Evolutionary conservation across 352 stramenopile species (phyloP).

Genomic region (Phytopythium montanum): DNA sequence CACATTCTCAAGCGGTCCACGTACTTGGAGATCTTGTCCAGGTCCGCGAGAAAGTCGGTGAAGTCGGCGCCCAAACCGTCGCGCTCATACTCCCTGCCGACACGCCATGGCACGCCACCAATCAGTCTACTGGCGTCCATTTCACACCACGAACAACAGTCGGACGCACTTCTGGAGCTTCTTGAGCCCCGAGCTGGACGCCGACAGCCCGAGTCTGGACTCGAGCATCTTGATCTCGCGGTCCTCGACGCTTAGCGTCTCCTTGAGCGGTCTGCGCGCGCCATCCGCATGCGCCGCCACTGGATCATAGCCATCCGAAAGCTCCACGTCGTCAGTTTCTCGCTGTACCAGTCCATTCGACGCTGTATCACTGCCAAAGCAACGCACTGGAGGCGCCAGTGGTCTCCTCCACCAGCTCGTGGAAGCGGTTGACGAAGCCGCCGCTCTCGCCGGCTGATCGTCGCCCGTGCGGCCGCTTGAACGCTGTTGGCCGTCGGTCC

Average conservation of each 20-base stretch:
- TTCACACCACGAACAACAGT: not conserved
- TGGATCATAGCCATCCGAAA: not conserved
- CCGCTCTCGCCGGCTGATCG: constrained; percentile 8
- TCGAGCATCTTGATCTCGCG: constrained; percentile 74
- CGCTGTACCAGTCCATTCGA: not conserved
- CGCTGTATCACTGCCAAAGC: not conserved
- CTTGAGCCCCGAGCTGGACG: constrained; percentile 39
- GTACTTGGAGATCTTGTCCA: constrained; percentile 78
- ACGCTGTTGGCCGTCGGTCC: constrained; percentile 8
- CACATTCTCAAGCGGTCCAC: not conserved
- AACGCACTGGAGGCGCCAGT: constrained; percentile 31
- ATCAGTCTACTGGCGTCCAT: not conserved
- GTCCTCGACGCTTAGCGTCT: constrained; percentile 40
- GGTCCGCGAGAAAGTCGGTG: constrained; percentile 62
- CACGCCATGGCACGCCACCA: constrained; percentile 12
- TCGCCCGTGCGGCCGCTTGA: constrained; percentile 6
- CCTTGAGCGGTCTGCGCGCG: constrained; percentile 9
- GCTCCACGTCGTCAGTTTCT: constrained; percentile 1
- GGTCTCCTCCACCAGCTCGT: constrained; percentile 71
- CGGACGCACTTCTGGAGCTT: constrained; percentile 60
- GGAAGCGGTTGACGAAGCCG: constrained; percentile 70
- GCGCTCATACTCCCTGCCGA: constrained; percentile 64
- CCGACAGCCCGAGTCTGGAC: constrained; percentile 50
- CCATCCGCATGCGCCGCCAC: not conserved
- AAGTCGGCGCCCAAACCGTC: constrained; percentile 83